Conservation (phyloP, 192 early-diverging fungal species). For the Backusella tarrabulga region DNA sequence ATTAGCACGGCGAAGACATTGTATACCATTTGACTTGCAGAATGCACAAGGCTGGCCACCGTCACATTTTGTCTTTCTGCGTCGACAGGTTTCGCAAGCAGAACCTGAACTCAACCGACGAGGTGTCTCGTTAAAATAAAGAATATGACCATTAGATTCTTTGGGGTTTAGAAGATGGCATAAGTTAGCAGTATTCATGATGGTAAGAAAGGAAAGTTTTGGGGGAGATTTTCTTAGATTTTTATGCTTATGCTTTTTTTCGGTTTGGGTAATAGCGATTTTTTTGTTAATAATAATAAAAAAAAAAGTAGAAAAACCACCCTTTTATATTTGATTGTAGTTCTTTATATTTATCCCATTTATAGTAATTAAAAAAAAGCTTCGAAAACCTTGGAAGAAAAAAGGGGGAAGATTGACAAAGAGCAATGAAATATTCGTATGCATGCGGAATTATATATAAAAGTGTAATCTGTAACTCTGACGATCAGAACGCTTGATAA, state of each 20-base stretch:
- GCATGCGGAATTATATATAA: background rate
- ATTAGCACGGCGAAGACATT: constrained; percentile 19
- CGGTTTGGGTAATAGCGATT: background rate
- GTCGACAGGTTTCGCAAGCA: constrained; percentile 39
- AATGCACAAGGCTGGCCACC: constrained; percentile 34
- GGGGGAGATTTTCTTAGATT: background rate
- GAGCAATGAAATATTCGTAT: background rate
- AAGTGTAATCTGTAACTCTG: background rate
- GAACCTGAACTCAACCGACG: constrained; percentile 35
- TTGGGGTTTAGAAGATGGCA: constrained; percentile 1
- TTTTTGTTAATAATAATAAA: background rate
- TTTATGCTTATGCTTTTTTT: background rate
- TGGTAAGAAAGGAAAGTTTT: background rate
- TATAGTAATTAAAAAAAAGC: background rate
- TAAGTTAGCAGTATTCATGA: constrained; percentile 1
- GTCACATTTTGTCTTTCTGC: constrained; percentile 40
- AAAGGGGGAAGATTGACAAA: background rate
- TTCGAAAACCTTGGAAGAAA: background rate
- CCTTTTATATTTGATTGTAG: background rate
- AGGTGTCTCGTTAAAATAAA: background rate
- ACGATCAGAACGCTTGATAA: background rate
- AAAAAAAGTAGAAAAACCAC: background rate
- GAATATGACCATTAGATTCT: constrained; percentile 1
- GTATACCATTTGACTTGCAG: constrained; percentile 28
- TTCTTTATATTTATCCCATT: background rate